Evolutionary conservation across 441 rosid genomes (phyloP).

Genomic region (Jatropha podagrica): DNA sequence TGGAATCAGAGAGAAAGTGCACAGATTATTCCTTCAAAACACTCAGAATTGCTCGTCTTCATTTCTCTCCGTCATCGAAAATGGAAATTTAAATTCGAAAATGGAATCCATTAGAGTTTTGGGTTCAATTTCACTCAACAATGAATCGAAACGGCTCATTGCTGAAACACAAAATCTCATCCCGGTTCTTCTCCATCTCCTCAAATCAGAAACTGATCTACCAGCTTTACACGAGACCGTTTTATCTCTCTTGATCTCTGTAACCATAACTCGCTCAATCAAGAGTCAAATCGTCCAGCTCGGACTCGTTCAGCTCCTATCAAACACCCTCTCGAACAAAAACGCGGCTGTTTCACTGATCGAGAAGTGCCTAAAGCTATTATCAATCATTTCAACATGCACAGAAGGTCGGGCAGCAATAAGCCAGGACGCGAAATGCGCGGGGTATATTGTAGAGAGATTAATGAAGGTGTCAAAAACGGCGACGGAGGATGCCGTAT

Average conservation of each 20-base stretch:
- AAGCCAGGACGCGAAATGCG: constrained; percentile 38
- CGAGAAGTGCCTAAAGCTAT: constrained; percentile 60
- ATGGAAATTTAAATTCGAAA: constrained; percentile 39
- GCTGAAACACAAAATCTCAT: constrained; percentile 49
- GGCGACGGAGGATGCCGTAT: constrained; percentile 75
- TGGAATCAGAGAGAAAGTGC: constrained; percentile 39
- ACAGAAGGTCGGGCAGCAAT: constrained; percentile 59
- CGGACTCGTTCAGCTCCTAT: constrained; percentile 36
- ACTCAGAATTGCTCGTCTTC: constrained; percentile 34
- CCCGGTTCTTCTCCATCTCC: constrained; percentile 30
- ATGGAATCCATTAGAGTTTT: constrained; percentile 45
- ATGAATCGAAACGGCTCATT: constrained; percentile 42
- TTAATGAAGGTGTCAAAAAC: constrained; percentile 60
- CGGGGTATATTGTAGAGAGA: constrained; percentile 51
- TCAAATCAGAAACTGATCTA: constrained; percentile 31
- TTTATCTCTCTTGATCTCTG: constrained; percentile 43
- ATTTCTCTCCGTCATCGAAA: constrained; percentile 40
- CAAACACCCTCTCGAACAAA: constrained; percentile 34
- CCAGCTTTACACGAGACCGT: constrained; percentile 41
- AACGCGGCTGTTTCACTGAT: constrained; percentile 23
- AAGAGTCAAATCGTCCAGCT: constrained; percentile 41
- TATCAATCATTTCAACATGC: constrained; percentile 48
- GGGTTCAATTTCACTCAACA: constrained; percentile 38
- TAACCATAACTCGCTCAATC: constrained; percentile 41
- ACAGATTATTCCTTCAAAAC: constrained; percentile 25